Evolutionary conservation across 2,329 filamentous ascomycete genomes (phyloP), one percentile per base, ranked within the genome.

Genomic region (Fusarium udum): DNA sequence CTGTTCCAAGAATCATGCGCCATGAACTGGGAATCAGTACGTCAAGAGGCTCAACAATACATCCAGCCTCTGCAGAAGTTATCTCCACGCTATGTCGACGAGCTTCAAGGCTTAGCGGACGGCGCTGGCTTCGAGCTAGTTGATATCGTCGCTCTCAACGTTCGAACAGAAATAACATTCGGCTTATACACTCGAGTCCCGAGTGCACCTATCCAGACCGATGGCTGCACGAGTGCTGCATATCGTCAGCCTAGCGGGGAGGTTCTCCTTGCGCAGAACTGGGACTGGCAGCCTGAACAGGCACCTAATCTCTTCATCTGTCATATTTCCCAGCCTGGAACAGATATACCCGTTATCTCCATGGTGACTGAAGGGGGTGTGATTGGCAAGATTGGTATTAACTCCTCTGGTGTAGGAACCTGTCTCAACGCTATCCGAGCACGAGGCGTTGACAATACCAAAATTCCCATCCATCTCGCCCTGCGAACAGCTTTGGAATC

Each of bases 321-420:
- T 24, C 83, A 83, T 42, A 85, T 89, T 55, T 76, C 78, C 2
- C 84, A 86, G 53, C 69, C 77, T 2, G 75, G 69, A 12, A 85
- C 51, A 4, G 64, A 59, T 7, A 22, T 85, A 34, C 87, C 88
- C 0, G 81, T 81, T 4, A 85, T 90, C 64, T 79, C 85, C 22
- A 89, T 88, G 82, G 82, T 91, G 28, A 91, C 89, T 0, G 89
- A 91, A 57, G 84, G 86, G 0, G 89, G 89, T 20, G 85, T 91
- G 28, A 86, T 92, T 39, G 90, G 89, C 20, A 92, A 92, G 79
- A 91, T 92, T 28, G 91, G 91, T 0, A 83, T 92, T 72, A 92
- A 92, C 75, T 82, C 81, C 22, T 76, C 79, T 0, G 89, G 90
- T 1, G 88, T 92, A 0, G 90, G 89, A 0, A 86, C 87, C 1